These are phyloP conservation scores for Ambrosiella cleistominuta DNA, from an alignment of 2,329 filamentous ascomycete genomes.

Conservation along the genomic window DNA sequence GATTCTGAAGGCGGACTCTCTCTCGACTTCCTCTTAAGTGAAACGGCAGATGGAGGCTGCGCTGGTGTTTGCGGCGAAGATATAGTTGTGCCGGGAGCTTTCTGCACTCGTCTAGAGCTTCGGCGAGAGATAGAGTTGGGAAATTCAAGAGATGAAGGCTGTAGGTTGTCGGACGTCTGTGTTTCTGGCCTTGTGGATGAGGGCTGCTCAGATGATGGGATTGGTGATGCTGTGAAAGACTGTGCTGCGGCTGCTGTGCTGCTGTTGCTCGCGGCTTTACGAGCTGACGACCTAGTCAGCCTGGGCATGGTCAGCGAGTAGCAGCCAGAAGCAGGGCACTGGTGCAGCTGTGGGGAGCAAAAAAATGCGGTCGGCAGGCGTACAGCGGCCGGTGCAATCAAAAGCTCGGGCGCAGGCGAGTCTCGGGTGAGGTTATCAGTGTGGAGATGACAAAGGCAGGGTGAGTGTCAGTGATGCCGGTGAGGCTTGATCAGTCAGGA, in stretches of 20 bases:
- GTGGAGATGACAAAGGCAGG: neutral
- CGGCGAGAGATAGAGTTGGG: too few relatives aligned
- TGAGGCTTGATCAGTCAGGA: neutral
- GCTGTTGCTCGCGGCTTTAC: constrained; percentile 56
- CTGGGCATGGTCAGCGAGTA: constrained; percentile 34
- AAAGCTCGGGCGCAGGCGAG: neutral
- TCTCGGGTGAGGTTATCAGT: neutral
- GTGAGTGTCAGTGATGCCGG: neutral
- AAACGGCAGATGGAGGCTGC: constrained; percentile 21
- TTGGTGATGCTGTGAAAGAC: constrained; percentile 1
- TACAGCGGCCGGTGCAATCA: constrained; percentile 7
- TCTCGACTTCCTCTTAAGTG: constrained; percentile 59
- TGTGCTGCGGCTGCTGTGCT: constrained; percentile 29
- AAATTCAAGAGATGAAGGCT: too few relatives aligned
- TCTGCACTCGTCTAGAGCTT: too few relatives aligned
- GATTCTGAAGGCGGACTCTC: constrained; percentile 16
- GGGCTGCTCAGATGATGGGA: constrained; percentile 20
- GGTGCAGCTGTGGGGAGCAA: neutral
- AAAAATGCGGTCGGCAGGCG: constrained; percentile 2
- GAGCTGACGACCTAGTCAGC: constrained; percentile 88
- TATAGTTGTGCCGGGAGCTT: neutral
- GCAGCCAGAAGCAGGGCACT: neutral
- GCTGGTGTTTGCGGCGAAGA: constrained; percentile 8
- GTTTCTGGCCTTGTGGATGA: constrained; percentile 17
- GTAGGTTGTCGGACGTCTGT: too few relatives aligned